phyloP scores from a whole-genome alignment of 2,329 filamentous ascomycete species.

The Knoxdaviesia proteae region DNA sequence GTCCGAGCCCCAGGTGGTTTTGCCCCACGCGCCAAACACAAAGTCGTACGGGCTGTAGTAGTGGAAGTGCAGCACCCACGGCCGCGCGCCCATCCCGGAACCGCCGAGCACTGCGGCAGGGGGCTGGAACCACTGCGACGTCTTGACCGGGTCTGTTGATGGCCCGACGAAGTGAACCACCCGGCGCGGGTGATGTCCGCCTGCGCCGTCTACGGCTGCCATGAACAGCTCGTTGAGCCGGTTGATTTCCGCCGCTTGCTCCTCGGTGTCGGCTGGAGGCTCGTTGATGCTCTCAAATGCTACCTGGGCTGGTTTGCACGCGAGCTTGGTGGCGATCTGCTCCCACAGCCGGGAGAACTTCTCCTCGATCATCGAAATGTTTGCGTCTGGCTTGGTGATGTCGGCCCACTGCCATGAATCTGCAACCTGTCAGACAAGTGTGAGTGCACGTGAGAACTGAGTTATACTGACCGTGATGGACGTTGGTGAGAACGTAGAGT shows the following conservation, averaged over 20 bases:
- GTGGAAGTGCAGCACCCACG: slow-evolving; percentile 40
- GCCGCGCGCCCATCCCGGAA: slow-evolving; percentile 6
- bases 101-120: slow-evolving; percentile 24
- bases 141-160: slow-evolving; percentile 13
- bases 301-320: slow-evolving; percentile 29
- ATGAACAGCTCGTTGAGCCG: too few species aligned
- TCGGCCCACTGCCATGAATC: slow-evolving; percentile 25
- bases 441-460: too few species aligned
- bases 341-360: slow-evolving; percentile 34
- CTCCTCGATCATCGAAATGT: slow-evolving; percentile 30
- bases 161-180: too few species aligned
- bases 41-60: slow-evolving; percentile 37
- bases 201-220: too few species aligned
- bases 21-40: slow-evolving; percentile 30
- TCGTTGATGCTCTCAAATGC: slow-evolving; percentile 41
- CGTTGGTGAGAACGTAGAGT: too few species aligned
- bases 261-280: slow-evolving; percentile 26
- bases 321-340: slow-evolving; percentile 32
- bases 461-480: too few species aligned
- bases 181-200: too few species aligned
- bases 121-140: neutral
- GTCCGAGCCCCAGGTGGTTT: slow-evolving; percentile 36
- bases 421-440: too few species aligned
- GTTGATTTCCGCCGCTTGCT: too few species aligned
- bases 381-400: slow-evolving; percentile 20